These are phyloP conservation scores for Prunus kanzakura DNA, from an alignment of 306 rosid genomes.

Conservation along the genomic window DNA sequence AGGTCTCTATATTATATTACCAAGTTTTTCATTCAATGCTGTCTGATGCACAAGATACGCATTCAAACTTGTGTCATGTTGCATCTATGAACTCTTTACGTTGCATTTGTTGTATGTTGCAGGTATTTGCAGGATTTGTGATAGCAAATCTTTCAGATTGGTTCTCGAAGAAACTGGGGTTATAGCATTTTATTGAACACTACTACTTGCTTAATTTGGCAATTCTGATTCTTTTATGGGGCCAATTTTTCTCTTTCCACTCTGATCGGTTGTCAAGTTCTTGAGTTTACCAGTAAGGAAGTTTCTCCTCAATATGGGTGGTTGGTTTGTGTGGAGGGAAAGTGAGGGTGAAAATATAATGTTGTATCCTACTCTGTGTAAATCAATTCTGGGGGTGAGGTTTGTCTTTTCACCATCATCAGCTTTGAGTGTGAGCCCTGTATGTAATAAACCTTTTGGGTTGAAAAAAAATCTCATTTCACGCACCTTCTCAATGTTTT, in stretches of 20 bases:
- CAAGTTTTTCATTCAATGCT: background rate
- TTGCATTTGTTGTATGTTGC: conserved; percentile 32
- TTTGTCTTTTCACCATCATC: conserved; percentile 15
- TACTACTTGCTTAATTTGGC: conserved; percentile 17
- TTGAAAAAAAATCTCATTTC: conserved; percentile 8
- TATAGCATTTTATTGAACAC: conserved; percentile 41
- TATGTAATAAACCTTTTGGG: conserved; percentile 25
- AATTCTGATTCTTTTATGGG: conserved; percentile 40
- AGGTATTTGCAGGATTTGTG: conserved; percentile 95
- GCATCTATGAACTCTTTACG: conserved; percentile 4
- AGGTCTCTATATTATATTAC: background rate
- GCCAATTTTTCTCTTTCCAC: conserved; percentile 12
- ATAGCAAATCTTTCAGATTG: conserved; percentile 84
- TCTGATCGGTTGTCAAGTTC: conserved; percentile 21
- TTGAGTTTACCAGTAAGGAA: conserved; percentile 8
- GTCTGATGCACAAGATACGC: background rate
- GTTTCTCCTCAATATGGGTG: background rate
- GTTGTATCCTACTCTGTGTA: conserved; percentile 32
- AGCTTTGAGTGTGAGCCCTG: conserved; percentile 34
- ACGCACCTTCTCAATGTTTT: background rate
- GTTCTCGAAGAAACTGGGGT: conserved; percentile 58
- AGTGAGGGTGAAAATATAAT: conserved; percentile 17
- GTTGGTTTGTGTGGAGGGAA: conserved; percentile 23
- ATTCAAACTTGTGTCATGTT: background rate
- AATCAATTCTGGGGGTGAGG: conserved; percentile 35